A percentile compares a stretch with the other conserved stretches of the same genome.
Conservation (phyloP, 345 rosid species). For the Psidium guajava region DNA sequence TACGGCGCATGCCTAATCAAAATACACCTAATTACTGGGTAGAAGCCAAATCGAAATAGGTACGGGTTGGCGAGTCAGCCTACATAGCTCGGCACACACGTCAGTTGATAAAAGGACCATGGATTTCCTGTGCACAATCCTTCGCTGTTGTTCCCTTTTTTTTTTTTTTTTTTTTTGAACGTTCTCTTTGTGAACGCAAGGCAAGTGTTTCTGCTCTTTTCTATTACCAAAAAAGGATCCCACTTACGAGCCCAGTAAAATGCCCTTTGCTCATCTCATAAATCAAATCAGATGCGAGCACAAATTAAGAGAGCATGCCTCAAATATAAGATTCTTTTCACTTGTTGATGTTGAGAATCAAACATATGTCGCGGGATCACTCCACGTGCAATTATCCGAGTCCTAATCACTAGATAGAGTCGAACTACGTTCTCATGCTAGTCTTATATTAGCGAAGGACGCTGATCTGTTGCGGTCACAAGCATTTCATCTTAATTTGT, state of each 20-base stretch:
- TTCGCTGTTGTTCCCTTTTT: neutral
- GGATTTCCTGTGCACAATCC: neutral
- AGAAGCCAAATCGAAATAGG: neutral
- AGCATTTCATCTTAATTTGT: neutral
- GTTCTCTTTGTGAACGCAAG: neutral
- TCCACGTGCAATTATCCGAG: neutral
- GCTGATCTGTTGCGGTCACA: neutral
- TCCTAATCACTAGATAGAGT: neutral
- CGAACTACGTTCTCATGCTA: neutral
- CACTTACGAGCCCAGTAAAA: neutral
- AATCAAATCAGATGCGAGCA: neutral
- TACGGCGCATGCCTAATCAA: neutral
- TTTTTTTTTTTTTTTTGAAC: neutral
- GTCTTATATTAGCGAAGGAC: neutral
- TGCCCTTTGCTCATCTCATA: neutral
- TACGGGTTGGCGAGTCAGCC: neutral
- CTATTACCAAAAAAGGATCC: neutral
- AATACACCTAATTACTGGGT: neutral
- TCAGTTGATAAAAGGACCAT: neutral
- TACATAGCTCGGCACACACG: neutral
- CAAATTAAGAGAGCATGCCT: neutral
- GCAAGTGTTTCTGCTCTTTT: neutral
- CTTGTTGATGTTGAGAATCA: neutral
- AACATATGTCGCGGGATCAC: neutral
- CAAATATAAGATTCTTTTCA: neutral